A percentile compares a stretch with the other conserved stretches of the same genome.
phyloP scores from a whole-genome alignment of 768 basidiomycete genomes.

The Collybiopsis confluens region DNA sequence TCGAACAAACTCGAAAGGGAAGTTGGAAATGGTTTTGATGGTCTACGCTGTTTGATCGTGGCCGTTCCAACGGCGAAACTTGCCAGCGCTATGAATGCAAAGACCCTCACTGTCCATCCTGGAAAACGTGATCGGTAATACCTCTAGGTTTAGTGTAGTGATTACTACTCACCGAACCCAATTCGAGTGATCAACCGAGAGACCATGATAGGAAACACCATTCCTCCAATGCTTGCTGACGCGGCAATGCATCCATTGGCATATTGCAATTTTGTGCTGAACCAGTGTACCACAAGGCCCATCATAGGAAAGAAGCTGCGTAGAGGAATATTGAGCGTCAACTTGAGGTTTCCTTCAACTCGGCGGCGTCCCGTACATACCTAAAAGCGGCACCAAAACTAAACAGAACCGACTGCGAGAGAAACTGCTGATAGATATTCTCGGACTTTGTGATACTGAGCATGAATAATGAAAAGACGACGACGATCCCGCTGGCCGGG shows the following conservation, averaged over 20 bases:
- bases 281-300: slow-evolving; percentile 30
- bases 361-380: slow-evolving; percentile 5
- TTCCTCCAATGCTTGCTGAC: slow-evolving; percentile 27
- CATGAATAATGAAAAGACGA: slow-evolving; percentile 17
- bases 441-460: slow-evolving; percentile 17
- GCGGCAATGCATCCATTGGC: slow-evolving; percentile 31
- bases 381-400: slow-evolving; percentile 14
- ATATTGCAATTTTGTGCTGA: slow-evolving; percentile 24
- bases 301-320: slow-evolving; percentile 30
- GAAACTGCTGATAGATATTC: slow-evolving; percentile 19
- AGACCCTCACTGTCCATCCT: slow-evolving; percentile 23
- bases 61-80: slow-evolving; percentile 17
- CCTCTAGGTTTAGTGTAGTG: no score
- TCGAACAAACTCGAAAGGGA: not conserved
- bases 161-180: slow-evolving; percentile 19
- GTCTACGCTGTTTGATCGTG: slow-evolving; percentile 19
- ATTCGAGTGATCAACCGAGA: slow-evolving; percentile 14
- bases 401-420: slow-evolving; percentile 16
- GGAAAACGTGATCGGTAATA: not conserved
- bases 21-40: slow-evolving; percentile 16
- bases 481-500: slow-evolving; percentile 14
- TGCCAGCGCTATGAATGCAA: slow-evolving; percentile 18
- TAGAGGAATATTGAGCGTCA: not conserved
- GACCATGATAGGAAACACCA: slow-evolving; percentile 25
- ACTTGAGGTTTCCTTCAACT: no score